phyloP scores from a whole-genome alignment of 176 grass and related monocot species.

The Hsuehochloa calcarea region DNA sequence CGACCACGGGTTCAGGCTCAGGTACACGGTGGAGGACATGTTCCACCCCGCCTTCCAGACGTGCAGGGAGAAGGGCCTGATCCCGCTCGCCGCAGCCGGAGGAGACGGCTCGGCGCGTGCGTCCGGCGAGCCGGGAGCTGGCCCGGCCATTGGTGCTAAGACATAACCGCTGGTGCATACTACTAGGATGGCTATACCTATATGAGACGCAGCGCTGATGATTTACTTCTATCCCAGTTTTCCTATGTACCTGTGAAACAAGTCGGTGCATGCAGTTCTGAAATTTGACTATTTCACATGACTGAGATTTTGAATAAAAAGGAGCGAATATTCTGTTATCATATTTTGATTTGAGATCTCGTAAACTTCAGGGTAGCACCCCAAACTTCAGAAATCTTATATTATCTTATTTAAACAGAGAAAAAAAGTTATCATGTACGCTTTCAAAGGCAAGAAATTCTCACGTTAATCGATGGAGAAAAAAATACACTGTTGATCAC shows the following conservation, averaged over 20 bases:
- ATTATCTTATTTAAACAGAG: too few relatives aligned
- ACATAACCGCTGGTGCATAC: background rate
- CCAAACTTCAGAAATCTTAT: background rate
- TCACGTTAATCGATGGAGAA: too few relatives aligned
- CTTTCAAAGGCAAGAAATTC: too few relatives aligned
- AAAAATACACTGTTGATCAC: too few relatives aligned
- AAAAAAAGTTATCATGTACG: too few relatives aligned
- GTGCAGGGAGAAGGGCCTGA: conserved; percentile 70
- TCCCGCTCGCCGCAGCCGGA: conserved; percentile 21
- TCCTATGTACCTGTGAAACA: background rate
- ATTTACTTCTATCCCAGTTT: background rate
- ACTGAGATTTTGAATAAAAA: background rate
- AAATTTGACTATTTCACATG: background rate
- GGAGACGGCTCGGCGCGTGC: background rate
- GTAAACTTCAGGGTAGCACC: background rate
- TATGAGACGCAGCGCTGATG: background rate
- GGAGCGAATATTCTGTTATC: background rate
- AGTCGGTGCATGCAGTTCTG: background rate
- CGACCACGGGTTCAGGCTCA: conserved; percentile 62
- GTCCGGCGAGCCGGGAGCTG: background rate
- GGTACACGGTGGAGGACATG: conserved; percentile 79
- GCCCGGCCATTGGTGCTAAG: conserved; percentile 15
- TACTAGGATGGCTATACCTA: background rate
- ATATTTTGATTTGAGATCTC: background rate
- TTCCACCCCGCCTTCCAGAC: conserved; percentile 58